Percentiles rank a stretch among this genome's conserved stretches.
Conservation (phyloP, 176 grass and related monocot genomes). For the Elymus sibiricus region DNA sequence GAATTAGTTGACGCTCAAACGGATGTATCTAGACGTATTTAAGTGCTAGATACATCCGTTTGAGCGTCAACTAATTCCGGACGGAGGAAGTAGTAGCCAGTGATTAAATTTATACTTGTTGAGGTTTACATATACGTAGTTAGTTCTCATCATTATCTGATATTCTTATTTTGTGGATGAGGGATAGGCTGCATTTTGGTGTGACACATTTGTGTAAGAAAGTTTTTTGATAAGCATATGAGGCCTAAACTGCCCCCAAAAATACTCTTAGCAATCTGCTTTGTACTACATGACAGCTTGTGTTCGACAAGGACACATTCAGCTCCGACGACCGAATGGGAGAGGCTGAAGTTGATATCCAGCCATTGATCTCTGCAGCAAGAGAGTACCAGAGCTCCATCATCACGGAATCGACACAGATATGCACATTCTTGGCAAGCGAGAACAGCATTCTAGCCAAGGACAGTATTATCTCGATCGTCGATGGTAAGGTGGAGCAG, state of each 20-base stretch:
- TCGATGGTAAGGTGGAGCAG: constrained; percentile 73
- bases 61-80: too few relatives aligned
- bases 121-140: not conserved
- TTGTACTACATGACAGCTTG: constrained; percentile 44
- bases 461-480: constrained; percentile 64
- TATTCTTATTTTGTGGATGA: not conserved
- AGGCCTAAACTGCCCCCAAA: not conserved
- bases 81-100: not conserved
- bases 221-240: not conserved
- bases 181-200: not conserved
- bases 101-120: not conserved
- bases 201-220: not conserved
- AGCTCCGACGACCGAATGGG: constrained; percentile 86
- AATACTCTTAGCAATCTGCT: not conserved
- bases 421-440: constrained; percentile 58
- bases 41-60: too few relatives aligned
- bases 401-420: constrained; percentile 41
- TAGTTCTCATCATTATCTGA: not conserved
- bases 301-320: constrained; percentile 97
- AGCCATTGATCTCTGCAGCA: constrained; percentile 64
- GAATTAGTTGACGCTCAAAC: too few relatives aligned
- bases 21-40: too few relatives aligned
- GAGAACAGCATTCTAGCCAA: constrained; percentile 60
- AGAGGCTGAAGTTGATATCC: constrained; percentile 88
- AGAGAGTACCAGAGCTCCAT: constrained; percentile 58